Percentiles rank a stretch among this genome's conserved stretches.
Evolutionary conservation across 257 asterid species (phyloP).

Genomic region (Penstemon newberryi): DNA sequence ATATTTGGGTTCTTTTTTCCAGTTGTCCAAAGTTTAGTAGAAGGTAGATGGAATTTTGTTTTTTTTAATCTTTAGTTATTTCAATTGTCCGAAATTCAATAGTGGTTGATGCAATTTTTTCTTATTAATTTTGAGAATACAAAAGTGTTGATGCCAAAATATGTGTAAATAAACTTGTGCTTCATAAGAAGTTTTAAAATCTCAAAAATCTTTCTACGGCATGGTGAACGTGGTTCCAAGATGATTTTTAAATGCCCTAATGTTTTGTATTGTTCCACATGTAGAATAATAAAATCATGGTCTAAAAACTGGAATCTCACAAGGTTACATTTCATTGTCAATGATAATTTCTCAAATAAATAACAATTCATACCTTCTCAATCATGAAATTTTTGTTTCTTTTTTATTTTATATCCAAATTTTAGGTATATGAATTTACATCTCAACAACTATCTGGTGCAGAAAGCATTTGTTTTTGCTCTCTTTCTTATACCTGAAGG

Average conservation of each 20-base stretch:
- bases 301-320: not conserved
- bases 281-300: conserved; percentile 4
- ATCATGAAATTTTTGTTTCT: not conserved
- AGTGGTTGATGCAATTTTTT: not conserved
- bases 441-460: conserved; percentile 74
- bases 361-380: conserved; percentile 10
- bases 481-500: conserved; percentile 60
- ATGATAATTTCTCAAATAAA: conserved; percentile 7
- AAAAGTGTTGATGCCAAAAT: too few species aligned
- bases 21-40: too few species aligned
- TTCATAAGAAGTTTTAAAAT: too few species aligned
- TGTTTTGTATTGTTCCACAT: not conserved
- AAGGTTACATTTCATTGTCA: conserved; percentile 16
- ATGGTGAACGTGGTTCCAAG: too few species aligned
- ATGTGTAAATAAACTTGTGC: not conserved
- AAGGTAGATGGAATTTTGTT: too few species aligned
- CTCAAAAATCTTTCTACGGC: too few species aligned
- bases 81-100: not conserved
- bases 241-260: not conserved
- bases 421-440: conserved; percentile 65
- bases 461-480: conserved; percentile 31
- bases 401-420: conserved; percentile 12
- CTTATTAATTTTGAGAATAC: too few species aligned
- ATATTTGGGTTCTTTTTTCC: too few species aligned
- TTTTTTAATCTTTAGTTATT: too few species aligned